Base-by-base conservation (phyloP, 1,284 basidiomycete genomes). In the Trichosporon faecale region DNA sequence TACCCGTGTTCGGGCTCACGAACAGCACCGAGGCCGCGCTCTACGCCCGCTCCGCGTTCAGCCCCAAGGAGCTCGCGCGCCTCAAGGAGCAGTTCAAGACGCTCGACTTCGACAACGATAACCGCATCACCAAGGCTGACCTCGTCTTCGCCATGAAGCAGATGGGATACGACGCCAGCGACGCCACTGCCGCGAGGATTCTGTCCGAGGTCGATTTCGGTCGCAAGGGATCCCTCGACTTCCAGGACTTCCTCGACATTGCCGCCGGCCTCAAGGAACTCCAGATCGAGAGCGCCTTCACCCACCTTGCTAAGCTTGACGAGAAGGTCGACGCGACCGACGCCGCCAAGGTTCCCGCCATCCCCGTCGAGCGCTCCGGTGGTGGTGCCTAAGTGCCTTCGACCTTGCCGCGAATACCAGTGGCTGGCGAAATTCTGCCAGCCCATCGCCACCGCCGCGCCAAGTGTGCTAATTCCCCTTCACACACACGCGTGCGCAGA, bases 191-290 rank as follows among this genome's bases (percentile, higher is more conserved):
- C 66, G 87, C 90, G 33, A 89, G 90, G 76, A 91, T 93, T 27
- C 84, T 94, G 52, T 86, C 88, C 70, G 91, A 93, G 81, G 90
- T 90, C 66, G 91, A 91, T 61, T 88, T 91, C 79, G 84, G 85
- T 68, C 82, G 81, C 44, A 85, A 85, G 75, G 81, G 84, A 49
- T 86, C 86, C 25, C 81, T 94, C 61, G 88, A 89, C 73, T 89
- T 91, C 77, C 89, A 93, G 76, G 90, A 91, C 78, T 93, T 94
- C 79, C 85, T 93, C 61, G 91, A 94, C 87, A 88, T 94, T 65
- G 94, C 91, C 70, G 91, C 90, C 2, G 90, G 88, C 65, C 84
- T 95, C 73, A 93, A 93, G 81, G 92, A 94, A 75, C 87, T 94
- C 21, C 73, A 79, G 65, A 72, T 87, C 88, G 68, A 88, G 89